Evolutionary conservation across 805 yeast genomes (phyloP), one percentile per base, ranked within the genome.

Genomic region (Candida quercuum): DNA sequence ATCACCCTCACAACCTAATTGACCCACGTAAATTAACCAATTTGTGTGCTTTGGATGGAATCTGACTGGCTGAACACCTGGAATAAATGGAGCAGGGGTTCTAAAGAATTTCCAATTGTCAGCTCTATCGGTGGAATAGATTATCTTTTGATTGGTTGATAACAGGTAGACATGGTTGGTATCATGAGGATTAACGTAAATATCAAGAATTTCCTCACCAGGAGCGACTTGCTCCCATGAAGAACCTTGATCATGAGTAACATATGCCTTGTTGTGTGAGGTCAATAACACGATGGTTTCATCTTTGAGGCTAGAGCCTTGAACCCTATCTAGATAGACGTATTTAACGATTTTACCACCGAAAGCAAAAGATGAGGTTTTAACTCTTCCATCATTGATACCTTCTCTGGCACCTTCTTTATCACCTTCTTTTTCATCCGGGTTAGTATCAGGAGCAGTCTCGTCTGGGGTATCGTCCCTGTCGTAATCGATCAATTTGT

Each of bases 101-200:
- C 51, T 45, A 51, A 84, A 86, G 1, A 69, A 57, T 39, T 63
- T 48, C 59, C 59, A 54, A 39, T 52, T 54, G 36, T 54, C 61
- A 13, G 85, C 97, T 19, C 95, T 78, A 57, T 89, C 83, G 4
- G 56, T 51, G 1, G 96, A 81, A 49, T 72, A 81, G 13, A 89
- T 61, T 22, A 60, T 61, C 39, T 49, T 54, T 37, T 49, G 46
- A 29, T 51, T 51, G 11, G 49, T 40, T 10, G 54, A 36, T 14
- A 51, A 43, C 37, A 46, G 41, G 35, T 47, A 54, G 21, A 24
- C 74, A 28, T 72, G 70, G 41, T 84, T 77, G 3, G 76, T 70
- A 45, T 67, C 66, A 43, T 70, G 72, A 7, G 76, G 76, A 43
- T 93, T 88, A 30, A 76, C 74, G 28, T 65, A 64, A n/a, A 82